Conservation (phyloP, 768 basidiomycete species). For the Boletus rubescentipes region DNA sequence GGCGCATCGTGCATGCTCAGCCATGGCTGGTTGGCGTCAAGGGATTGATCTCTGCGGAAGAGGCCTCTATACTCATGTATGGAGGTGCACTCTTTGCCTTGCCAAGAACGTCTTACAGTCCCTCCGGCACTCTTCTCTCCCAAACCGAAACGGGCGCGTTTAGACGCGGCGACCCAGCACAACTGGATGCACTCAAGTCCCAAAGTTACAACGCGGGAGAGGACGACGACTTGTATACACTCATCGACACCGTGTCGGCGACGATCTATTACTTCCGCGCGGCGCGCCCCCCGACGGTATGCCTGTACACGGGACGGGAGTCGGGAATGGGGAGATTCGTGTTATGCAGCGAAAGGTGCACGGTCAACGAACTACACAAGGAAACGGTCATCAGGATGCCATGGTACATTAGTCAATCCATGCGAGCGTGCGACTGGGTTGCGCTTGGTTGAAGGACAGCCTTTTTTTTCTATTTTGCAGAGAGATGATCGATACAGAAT, state of each 20-base stretch:
- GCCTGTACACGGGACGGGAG: slow-evolving; percentile 21
- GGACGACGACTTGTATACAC: slow-evolving; percentile 20
- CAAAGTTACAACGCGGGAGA: neutral
- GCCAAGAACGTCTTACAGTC: slow-evolving; percentile 17
- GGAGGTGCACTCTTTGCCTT: slow-evolving; percentile 8
- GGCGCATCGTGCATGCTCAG: slow-evolving; percentile 13
- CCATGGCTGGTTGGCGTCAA: slow-evolving; percentile 27
- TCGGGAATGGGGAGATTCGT: slow-evolving; percentile 23
- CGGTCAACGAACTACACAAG: slow-evolving; percentile 22
- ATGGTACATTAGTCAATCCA: slow-evolving; percentile 13
- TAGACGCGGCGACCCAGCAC: slow-evolving; percentile 17
- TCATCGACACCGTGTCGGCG: slow-evolving; percentile 22
- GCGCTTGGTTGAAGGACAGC: slow-evolving; percentile 11
- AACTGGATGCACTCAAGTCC: neutral
- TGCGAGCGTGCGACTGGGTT: slow-evolving; percentile 26
- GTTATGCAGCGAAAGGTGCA: slow-evolving; percentile 23
- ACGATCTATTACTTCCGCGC: slow-evolving; percentile 28
- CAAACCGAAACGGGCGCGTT: slow-evolving; percentile 4
- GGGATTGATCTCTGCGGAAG: slow-evolving; percentile 24
- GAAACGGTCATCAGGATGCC: slow-evolving; percentile 27
- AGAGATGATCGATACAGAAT: no score
- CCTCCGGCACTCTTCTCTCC: slow-evolving; percentile 18
- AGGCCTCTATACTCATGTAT: slow-evolving; percentile 16
- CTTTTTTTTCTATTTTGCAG: neutral
- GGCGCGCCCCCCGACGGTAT: slow-evolving; percentile 22